Conservation (phyloP, 2,329 filamentous ascomycete genomes). For the Fusarium virguliforme region DNA sequence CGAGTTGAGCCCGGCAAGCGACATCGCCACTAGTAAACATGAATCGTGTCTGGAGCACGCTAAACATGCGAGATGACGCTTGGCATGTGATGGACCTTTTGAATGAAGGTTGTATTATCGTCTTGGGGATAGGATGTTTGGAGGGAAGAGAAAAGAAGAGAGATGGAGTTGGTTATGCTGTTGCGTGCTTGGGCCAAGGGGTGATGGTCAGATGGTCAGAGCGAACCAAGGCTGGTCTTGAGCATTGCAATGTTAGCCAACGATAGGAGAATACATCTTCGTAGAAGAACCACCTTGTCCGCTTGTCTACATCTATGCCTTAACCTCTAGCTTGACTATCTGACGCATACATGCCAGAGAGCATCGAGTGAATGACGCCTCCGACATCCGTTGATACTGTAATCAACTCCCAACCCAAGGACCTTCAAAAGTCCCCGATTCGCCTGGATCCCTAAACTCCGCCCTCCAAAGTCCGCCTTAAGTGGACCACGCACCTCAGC, state of each 20-base stretch:
- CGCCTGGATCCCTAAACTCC: neutral
- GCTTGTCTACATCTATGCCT: neutral
- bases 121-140: neutral
- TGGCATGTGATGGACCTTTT: neutral
- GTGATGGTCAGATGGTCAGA: neutral
- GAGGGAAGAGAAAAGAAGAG: neutral
- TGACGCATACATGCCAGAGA: neutral
- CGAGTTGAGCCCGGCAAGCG: neutral
- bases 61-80: neutral
- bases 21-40: neutral
- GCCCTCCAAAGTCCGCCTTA: constrained; percentile 25
- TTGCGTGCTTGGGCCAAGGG: neutral
- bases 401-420: neutral
- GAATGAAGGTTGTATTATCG: neutral
- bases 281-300: no score
- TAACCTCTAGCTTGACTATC: neutral
- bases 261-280: neutral
- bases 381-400: neutral
- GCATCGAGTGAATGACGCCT: constrained; percentile 1
- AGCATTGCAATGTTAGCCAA: neutral
- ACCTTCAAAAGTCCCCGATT: constrained; percentile 23
- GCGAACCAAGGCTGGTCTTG: neutral
- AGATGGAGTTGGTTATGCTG: neutral
- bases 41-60: neutral
- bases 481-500: no score